Conservation (phyloP, 345 rosid species). For the Heritiera fomes region DNA sequence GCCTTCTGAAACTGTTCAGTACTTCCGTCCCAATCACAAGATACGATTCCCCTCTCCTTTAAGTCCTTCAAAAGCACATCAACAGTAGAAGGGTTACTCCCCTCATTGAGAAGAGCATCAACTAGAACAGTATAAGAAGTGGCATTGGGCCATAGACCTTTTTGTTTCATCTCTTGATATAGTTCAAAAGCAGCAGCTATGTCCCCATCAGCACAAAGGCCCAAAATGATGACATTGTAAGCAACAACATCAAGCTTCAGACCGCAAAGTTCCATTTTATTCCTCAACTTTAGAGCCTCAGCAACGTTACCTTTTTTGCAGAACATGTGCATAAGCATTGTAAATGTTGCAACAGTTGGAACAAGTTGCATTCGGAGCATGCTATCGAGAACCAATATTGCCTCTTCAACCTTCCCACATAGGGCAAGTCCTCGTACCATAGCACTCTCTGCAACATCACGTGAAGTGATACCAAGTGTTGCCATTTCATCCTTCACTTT, state of each 20-base stretch:
- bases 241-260: constrained; percentile 66
- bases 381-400: constrained; percentile 52
- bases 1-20: constrained; percentile 29
- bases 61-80: constrained; percentile 64
- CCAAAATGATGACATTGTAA: constrained; percentile 76
- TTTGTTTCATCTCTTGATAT: constrained; percentile 76
- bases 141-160: constrained; percentile 59
- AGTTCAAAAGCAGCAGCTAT: constrained; percentile 50
- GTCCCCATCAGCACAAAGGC: constrained; percentile 60
- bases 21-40: constrained; percentile 38
- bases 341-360: constrained; percentile 79
- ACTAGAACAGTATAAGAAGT: constrained; percentile 64
- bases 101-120: constrained; percentile 41
- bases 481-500: constrained; percentile 71
- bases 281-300: constrained; percentile 60
- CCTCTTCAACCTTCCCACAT: constrained; percentile 79
- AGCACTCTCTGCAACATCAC: constrained; percentile 79
- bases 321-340: constrained; percentile 67
- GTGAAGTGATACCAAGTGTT: constrained; percentile 39
- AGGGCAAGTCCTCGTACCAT: constrained; percentile 81
- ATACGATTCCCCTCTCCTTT: constrained; percentile 53
- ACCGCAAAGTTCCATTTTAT: constrained; percentile 49
- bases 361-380: constrained; percentile 55
- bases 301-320: constrained; percentile 51
- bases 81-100: constrained; percentile 26